A percentile compares a stretch with the other conserved stretches of the same genome.
Evolutionary conservation across 2,329 filamentous ascomycete species (phyloP).

Genomic region (Diaporthe australafricana): DNA sequence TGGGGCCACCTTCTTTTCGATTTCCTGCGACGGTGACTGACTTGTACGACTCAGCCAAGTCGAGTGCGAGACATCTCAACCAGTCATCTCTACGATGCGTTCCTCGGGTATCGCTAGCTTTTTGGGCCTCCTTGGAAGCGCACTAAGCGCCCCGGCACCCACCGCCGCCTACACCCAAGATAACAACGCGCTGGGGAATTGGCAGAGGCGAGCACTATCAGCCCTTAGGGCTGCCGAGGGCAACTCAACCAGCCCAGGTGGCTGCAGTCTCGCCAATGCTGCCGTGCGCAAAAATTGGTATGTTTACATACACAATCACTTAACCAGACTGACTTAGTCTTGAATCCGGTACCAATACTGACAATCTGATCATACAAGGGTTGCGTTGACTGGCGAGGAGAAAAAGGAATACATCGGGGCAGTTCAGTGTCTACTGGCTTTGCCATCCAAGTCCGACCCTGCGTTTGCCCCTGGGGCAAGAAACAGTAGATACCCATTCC

Average conservation of each 20-base stretch:
- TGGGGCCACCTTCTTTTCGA: no score
- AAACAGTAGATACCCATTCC: neutral
- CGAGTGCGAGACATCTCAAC: no score
- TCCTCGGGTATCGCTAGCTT: neutral
- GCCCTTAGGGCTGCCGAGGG: neutral
- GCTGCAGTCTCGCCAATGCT: neutral
- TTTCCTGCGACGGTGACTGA: neutral
- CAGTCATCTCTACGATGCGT: neutral
- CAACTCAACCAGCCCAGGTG: neutral
- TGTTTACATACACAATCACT: neutral
- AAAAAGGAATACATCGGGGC: conserved; percentile 12
- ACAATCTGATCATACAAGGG: neutral
- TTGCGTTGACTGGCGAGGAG: neutral
- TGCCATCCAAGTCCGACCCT: conserved; percentile 4
- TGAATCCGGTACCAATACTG: neutral
- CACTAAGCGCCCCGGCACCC: neutral
- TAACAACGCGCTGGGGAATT: neutral
- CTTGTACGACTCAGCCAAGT: no score
- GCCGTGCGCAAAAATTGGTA: conserved; percentile 22
- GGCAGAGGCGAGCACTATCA: neutral
- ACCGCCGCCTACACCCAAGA: neutral
- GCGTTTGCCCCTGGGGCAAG: neutral
- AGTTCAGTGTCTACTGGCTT: neutral
- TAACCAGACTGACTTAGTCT: no score
- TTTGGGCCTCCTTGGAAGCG: neutral